Evolutionary conservation across 768 basidiomycete genomes (phyloP).

Genomic region (Ramaria sp.): DNA sequence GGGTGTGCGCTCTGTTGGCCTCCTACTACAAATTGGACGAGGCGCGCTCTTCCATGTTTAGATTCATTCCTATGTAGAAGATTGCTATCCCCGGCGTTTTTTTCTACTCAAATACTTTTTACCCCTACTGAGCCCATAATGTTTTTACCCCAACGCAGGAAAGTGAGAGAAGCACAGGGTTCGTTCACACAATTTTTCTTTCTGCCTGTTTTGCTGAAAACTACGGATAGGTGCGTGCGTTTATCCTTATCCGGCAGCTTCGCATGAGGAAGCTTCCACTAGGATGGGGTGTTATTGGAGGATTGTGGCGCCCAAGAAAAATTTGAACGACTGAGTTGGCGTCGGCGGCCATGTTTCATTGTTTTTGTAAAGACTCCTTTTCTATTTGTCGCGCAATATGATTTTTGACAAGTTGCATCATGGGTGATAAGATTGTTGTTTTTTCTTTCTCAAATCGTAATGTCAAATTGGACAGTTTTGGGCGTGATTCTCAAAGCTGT

Average conservation of each 20-base stretch:
- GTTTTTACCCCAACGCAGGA: too few relatives aligned
- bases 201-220: not conserved
- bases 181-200: too few relatives aligned
- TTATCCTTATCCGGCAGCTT: slow-evolving; percentile 3
- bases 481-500: not conserved
- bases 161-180: too few relatives aligned
- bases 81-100: slow-evolving; percentile 29
- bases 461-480: too few relatives aligned
- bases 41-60: slow-evolving; percentile 22
- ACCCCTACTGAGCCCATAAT: slow-evolving; percentile 26
- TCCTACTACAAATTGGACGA: slow-evolving; percentile 25
- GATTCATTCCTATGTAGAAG: slow-evolving; percentile 28
- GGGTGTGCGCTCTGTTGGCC: slow-evolving; percentile 25
- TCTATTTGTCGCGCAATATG: too few relatives aligned
- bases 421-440: too few relatives aligned
- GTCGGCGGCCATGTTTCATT: too few relatives aligned
- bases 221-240: not conserved
- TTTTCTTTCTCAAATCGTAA: too few relatives aligned
- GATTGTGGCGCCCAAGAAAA: not conserved
- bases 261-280: not conserved
- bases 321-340: too few relatives aligned
- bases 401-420: too few relatives aligned
- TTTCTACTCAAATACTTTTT: slow-evolving; percentile 25
- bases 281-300: slow-evolving; percentile 5
- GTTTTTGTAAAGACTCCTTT: too few relatives aligned